Percentiles rank a stretch among this genome's conserved stretches.
Conservation (phyloP, 75 land plant species). For the Pinus albicaulis region DNA sequence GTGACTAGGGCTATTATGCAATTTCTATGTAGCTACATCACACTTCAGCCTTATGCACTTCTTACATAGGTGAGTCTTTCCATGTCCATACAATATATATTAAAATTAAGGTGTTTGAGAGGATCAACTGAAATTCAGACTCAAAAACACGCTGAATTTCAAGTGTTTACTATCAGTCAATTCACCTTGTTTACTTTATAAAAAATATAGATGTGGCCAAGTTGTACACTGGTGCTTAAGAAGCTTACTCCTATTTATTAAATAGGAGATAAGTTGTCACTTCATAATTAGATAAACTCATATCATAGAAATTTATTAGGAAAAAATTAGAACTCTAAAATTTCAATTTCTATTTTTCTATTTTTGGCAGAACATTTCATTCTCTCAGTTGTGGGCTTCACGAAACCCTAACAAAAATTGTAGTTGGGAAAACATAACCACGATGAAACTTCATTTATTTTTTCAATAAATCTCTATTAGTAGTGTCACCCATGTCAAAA, state of each 20-base stretch:
- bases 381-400: neutral
- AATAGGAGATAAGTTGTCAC: too few relatives aligned
- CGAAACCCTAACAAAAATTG: too few relatives aligned
- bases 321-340: too few relatives aligned
- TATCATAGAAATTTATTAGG: too few relatives aligned
- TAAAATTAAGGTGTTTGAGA: neutral
- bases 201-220: neutral
- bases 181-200: neutral
- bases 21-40: conserved; percentile 58
- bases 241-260: neutral
- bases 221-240: neutral
- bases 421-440: too few relatives aligned
- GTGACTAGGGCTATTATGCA: conserved; percentile 16
- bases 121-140: neutral
- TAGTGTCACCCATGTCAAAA: too few relatives aligned
- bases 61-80: conserved; percentile 49
- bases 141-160: neutral
- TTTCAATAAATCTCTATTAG: too few relatives aligned
- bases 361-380: neutral
- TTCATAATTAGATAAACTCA: neutral
- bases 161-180: neutral
- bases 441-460: too few relatives aligned
- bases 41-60: conserved; percentile 68
- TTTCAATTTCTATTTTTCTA: too few relatives aligned
- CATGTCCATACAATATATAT: neutral